A percentile compares a stretch with the other conserved stretches of the same genome.
Evolutionary conservation across 768 basidiomycete genomes (phyloP).

Genomic region (Naganishia vaughanmartiniae): DNA sequence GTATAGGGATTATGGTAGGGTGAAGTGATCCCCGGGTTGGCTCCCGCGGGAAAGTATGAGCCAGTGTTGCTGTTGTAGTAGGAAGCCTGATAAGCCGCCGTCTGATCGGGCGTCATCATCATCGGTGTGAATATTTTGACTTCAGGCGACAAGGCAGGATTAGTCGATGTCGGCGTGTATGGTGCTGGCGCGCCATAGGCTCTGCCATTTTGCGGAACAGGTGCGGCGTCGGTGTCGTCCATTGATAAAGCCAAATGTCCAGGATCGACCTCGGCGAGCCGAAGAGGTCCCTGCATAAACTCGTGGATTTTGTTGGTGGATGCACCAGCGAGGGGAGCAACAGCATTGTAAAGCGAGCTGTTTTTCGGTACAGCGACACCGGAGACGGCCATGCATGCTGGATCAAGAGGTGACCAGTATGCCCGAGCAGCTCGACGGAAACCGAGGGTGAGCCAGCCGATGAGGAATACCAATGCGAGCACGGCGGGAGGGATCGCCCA

Average conservation of each 20-base stretch:
- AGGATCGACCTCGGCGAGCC: slow-evolving; percentile 11
- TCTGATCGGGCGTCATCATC: slow-evolving; percentile 15
- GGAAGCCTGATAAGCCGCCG: not conserved
- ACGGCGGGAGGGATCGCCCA: slow-evolving; percentile 19
- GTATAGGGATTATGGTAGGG: not conserved
- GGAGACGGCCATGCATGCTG: slow-evolving; percentile 25
- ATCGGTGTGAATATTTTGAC: slow-evolving; percentile 9
- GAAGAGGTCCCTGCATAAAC: slow-evolving; percentile 7
- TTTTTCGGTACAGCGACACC: slow-evolving; percentile 23
- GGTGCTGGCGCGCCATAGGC: not conserved
- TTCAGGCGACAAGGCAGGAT: slow-evolving; percentile 6
- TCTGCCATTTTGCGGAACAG: slow-evolving; percentile 12
- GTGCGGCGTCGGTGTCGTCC: slow-evolving; percentile 3
- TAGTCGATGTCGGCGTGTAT: slow-evolving; percentile 1
- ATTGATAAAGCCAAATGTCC: slow-evolving; percentile 18
- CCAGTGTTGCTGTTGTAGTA: slow-evolving; percentile 10
- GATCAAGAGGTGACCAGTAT: slow-evolving; percentile 22
- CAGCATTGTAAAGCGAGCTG: slow-evolving; percentile 1
- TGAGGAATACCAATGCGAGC: slow-evolving; percentile 3
- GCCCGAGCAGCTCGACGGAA: slow-evolving; percentile 14
- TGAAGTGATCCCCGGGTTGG: not conserved
- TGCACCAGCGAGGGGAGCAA: slow-evolving; percentile 15
- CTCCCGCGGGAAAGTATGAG: slow-evolving; percentile 6
- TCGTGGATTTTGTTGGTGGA: not conserved
- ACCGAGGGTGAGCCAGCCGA: slow-evolving; percentile 23